Conservation (phyloP, 192 early-diverging fungal species). For the Ramicandelaber brevisporus region DNA sequence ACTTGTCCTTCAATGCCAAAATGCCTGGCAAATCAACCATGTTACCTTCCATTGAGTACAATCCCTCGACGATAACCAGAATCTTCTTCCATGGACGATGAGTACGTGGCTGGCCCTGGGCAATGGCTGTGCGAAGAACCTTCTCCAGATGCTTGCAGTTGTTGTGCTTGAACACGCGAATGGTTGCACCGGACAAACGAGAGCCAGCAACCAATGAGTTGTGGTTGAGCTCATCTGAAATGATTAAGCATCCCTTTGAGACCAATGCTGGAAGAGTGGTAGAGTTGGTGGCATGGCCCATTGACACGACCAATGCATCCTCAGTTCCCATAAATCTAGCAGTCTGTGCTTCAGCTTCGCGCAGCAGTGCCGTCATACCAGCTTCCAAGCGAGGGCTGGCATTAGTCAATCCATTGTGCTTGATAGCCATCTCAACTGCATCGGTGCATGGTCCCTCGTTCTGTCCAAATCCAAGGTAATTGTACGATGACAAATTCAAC, state of each 20-base stretch:
- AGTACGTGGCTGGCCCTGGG: slow-evolving; percentile 89
- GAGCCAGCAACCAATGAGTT: slow-evolving; percentile 79
- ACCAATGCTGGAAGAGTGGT: slow-evolving; percentile 79
- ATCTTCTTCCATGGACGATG: slow-evolving; percentile 99
- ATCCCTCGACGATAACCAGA: slow-evolving; percentile 79
- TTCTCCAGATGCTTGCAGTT: slow-evolving; percentile 49
- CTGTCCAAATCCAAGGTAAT: slow-evolving; percentile 95
- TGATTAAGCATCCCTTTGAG: slow-evolving; percentile 61
- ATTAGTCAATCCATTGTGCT: slow-evolving; percentile 40
- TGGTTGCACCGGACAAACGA: slow-evolving; percentile 68
- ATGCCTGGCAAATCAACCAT: slow-evolving; percentile 72
- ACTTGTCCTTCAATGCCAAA: slow-evolving; percentile 66
- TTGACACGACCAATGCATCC: slow-evolving; percentile 62
- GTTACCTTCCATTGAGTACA: slow-evolving; percentile 96
- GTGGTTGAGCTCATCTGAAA: slow-evolving; percentile 93
- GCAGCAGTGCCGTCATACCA: slow-evolving; percentile 41
- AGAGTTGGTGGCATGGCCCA: slow-evolving; percentile 96
- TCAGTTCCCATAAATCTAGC: slow-evolving; percentile 77
- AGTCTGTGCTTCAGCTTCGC: slow-evolving; percentile 57
- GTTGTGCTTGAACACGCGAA: slow-evolving; percentile 91
- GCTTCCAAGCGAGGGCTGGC: slow-evolving; percentile 42
- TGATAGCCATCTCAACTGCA: slow-evolving; percentile 52
- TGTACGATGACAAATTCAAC: slow-evolving; percentile 89
- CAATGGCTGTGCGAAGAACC: slow-evolving; percentile 62
- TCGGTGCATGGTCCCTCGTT: slow-evolving; percentile 81